A percentile compares a stretch with the other conserved stretches of the same genome.
phyloP scores from a whole-genome alignment of 2,329 filamentous ascomycete genomes.

The Emmonsiellopsis sp. region DNA sequence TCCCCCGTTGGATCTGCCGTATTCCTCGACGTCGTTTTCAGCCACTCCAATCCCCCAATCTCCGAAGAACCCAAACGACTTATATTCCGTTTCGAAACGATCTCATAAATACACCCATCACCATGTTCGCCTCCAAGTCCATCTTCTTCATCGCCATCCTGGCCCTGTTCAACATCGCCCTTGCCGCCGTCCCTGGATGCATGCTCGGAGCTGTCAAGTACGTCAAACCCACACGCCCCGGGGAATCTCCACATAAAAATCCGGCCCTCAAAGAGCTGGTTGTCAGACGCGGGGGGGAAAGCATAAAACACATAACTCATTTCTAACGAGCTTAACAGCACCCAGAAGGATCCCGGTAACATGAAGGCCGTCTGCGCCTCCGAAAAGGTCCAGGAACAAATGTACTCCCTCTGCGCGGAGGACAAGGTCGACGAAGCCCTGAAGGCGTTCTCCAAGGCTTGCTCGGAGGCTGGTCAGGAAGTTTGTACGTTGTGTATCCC shows the following conservation, averaged over 20 bases:
- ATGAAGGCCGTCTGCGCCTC: slow-evolving; percentile 32
- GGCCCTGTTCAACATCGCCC: slow-evolving; percentile 35
- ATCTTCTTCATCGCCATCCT: slow-evolving; percentile 36
- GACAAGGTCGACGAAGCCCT: slow-evolving; percentile 24
- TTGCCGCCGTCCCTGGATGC: slow-evolving; percentile 40
- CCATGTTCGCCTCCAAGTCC: slow-evolving; percentile 39
- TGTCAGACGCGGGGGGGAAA: no score
- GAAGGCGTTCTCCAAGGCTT: slow-evolving; percentile 31
- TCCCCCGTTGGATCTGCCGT: slow-evolving; percentile 5
- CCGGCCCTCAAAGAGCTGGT: not conserved
- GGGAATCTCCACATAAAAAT: not conserved
- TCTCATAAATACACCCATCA: slow-evolving; percentile 11
- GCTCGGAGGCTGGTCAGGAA: slow-evolving; percentile 30
- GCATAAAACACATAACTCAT: no score
- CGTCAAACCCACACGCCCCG: slow-evolving; percentile 7
- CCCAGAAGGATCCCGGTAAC: slow-evolving; percentile 28
- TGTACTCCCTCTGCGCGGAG: slow-evolving; percentile 27
- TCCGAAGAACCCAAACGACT: not conserved
- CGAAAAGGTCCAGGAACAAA: slow-evolving; percentile 27
- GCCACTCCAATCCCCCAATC: not conserved
- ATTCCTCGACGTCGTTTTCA: slow-evolving; percentile 2
- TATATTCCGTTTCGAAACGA: slow-evolving; percentile 9
- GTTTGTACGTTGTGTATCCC: slow-evolving; percentile 29
- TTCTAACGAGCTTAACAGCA: slow-evolving; percentile 20
- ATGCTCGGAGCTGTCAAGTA: slow-evolving; percentile 45